Evolutionary conservation across 176 grass and related monocot genomes (phyloP).

Genomic region (Oryza brachyantha): DNA sequence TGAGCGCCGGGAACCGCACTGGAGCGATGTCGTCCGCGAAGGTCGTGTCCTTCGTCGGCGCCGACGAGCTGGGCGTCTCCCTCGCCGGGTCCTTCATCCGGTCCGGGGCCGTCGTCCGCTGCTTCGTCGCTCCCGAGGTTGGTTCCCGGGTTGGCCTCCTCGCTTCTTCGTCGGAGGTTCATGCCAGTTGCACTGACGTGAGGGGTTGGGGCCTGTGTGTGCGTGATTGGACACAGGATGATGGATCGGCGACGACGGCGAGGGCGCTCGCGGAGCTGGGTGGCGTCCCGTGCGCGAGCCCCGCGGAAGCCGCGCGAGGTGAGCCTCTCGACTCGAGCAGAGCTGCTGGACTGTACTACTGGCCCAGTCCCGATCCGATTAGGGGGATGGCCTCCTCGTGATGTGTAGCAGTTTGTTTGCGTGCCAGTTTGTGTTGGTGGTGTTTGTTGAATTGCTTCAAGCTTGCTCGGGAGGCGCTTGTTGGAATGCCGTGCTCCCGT

Average conservation of each 20-base stretch:
- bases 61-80: conserved; percentile 39
- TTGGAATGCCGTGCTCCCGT: conserved; percentile 2
- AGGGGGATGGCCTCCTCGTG: background rate
- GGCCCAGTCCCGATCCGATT: background rate
- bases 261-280: conserved; percentile 29
- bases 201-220: background rate
- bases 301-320: conserved; percentile 49
- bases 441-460: background rate
- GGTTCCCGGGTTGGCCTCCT: background rate
- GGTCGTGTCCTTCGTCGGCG: conserved; percentile 66
- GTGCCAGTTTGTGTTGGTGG: background rate
- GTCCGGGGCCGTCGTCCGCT: conserved; percentile 57
- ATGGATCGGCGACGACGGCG: conserved; percentile 9
- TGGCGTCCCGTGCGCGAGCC: conserved; percentile 44
- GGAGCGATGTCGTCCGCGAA: conserved; percentile 27
- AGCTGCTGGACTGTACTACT: too few species aligned
- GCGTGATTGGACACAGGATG: conserved; percentile 25
- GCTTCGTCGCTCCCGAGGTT: conserved; percentile 40
- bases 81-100: conserved; percentile 64
- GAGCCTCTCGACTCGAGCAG: conserved; percentile 25
- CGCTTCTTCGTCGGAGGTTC: background rate
- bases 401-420: background rate
- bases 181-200: background rate
- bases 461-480: conserved; percentile 5
- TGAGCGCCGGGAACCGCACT: conserved; percentile 24